Evolutionary conservation across 192 early-diverging fungal genomes (phyloP).

Genomic region (Chytriomyces sp.): DNA sequence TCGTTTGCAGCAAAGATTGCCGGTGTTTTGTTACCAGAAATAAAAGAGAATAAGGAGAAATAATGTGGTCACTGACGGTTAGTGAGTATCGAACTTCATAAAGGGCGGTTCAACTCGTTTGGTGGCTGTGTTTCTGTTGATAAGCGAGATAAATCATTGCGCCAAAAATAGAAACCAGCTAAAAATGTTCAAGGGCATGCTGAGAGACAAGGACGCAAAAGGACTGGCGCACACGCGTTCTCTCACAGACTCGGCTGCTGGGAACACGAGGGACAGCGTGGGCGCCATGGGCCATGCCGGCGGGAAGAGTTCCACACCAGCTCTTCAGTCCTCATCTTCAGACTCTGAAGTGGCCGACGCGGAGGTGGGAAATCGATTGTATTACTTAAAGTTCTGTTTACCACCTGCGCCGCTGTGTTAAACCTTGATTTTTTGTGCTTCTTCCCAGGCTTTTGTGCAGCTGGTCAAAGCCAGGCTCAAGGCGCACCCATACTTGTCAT

Average conservation of each 20-base stretch:
- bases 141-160: too few species aligned
- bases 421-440: neutral
- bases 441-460: constrained; percentile 1
- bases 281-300: neutral
- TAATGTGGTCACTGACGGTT: too few species aligned
- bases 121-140: too few species aligned
- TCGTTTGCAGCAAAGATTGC: too few species aligned
- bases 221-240: neutral
- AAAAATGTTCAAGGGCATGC: neutral
- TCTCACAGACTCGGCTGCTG: neutral
- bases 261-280: neutral
- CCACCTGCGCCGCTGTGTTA: neutral
- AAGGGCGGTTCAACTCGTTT: too few species aligned
- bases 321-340: neutral
- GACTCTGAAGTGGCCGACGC: neutral
- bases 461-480: constrained; percentile 12
- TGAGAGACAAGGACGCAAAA: neutral
- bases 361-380: neutral
- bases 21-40: too few species aligned
- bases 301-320: neutral
- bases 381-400: neutral
- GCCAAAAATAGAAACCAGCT: too few species aligned
- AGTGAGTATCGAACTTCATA: too few species aligned
- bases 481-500: constrained; percentile 17
- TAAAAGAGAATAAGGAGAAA: too few species aligned